Base-by-base conservation (phyloP, 2,329 filamentous ascomycete species). In the Sphaerostilbella broomeana region DNA sequence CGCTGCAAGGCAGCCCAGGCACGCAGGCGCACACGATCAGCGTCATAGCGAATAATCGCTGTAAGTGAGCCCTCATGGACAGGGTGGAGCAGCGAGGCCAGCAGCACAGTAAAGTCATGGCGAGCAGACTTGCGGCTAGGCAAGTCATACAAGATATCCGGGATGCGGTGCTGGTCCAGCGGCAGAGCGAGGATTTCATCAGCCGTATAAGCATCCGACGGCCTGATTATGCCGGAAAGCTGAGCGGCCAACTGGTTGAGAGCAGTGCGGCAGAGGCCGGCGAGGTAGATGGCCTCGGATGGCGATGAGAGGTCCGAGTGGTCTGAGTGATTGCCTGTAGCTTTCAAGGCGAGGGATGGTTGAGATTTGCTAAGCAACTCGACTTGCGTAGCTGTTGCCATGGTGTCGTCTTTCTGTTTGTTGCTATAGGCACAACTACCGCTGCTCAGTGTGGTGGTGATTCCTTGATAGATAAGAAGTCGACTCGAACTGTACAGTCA, bases 31-130 rank as follows among this genome's bases (percentile, higher is more conserved):
- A 63, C 59, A 12, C 61, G 58, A 21, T 63, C 59, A 11, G 50
- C 53, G 22, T 64, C 59, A 38, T 62, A 64, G 8, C 59, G 55
- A 32, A 65, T 64, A 13, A 64, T 51, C 32, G 59, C 49, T n/a
- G 61, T 52, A 27, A 64, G 41, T 4, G 60, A 62, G 21, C 54
- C 52, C 8, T 57, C 51, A 20, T 61, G 54, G 13, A 51, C 49
- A 4, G 62, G 62, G 44, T 62, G 59, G 35, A 64, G 40, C 15
- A 62, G 47, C 7, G 53, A 39, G 5, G 61, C 53, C 26, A 64
- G 48, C 27, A 53, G 52, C 4, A 47, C 44, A 6, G 62, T 61
- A 9, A 60, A 48, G 4, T 43, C 45, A 18, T 55, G 54, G 1
- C 57, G 56, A 24, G 48, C 40, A 12, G 61, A 63, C 41, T 56